Evolutionary conservation across 176 grass and related monocot species (phyloP).

Genomic region (Oryza longistaminata): DNA sequence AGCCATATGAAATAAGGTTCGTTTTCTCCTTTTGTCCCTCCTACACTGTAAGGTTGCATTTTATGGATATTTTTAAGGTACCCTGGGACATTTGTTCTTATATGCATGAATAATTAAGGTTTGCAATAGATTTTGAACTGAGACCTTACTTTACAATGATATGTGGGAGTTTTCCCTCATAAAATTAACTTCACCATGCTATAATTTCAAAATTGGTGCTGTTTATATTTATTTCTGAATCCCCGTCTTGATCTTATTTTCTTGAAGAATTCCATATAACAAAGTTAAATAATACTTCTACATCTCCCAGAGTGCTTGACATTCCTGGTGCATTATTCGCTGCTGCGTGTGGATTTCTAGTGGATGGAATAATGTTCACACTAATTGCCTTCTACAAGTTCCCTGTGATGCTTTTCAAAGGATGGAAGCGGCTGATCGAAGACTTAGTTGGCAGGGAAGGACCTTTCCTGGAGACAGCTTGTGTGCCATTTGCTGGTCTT

Average conservation of each 20-base stretch:
- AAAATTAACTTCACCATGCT: not conserved
- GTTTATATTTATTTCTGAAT: constrained; percentile 15
- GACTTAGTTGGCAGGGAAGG: constrained; percentile 92
- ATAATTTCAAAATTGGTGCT: not conserved
- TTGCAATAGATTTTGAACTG: constrained; percentile 6
- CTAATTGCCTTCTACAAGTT: constrained; percentile 71
- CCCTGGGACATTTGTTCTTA: constrained; percentile 19
- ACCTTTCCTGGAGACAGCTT: constrained; percentile 90
- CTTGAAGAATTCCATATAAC: not conserved
- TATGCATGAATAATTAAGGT: constrained; percentile 3
- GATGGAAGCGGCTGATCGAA: constrained; percentile 82
- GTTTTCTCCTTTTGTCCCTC: constrained; percentile 17
- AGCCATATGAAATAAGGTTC: constrained; percentile 90
- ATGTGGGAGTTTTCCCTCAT: not conserved
- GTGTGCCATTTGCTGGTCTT: constrained; percentile 89
- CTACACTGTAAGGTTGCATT: constrained; percentile 8
- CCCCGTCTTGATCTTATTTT: not conserved
- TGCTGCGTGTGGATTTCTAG: constrained; percentile 58
- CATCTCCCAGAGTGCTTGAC: constrained; percentile 61
- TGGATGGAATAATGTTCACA: constrained; percentile 72
- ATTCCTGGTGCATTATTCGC: constrained; percentile 68
- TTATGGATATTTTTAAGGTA: no score
- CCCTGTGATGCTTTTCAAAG: constrained; percentile 97
- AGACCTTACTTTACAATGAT: not conserved
- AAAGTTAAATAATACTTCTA: constrained; percentile 34